Percentiles rank a stretch among this genome's conserved stretches.
These are phyloP conservation scores for Trametes hirsuta DNA, from an alignment of 1,284 basidiomycete genomes.

Conservation along the genomic window DNA sequence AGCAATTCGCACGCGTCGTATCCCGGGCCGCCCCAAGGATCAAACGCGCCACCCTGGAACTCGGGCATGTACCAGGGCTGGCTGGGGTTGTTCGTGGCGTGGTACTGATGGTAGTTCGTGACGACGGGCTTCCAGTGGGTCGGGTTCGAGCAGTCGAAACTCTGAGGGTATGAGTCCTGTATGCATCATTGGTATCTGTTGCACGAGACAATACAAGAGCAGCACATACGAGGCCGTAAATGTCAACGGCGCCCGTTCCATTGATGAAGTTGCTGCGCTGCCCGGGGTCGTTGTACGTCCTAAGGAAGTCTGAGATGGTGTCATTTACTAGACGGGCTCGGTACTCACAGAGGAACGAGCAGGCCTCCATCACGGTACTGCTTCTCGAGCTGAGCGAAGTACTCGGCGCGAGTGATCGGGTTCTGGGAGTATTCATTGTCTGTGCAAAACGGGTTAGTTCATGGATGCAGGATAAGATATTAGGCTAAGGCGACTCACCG, in stretches of 20 bases:
- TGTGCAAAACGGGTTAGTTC: too few relatives aligned
- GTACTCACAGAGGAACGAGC: slow-evolving; percentile 58
- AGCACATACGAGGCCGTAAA: slow-evolving; percentile 48
- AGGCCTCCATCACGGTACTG: slow-evolving; percentile 61
- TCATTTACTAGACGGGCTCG: not conserved
- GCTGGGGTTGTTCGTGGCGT: slow-evolving; percentile 55
- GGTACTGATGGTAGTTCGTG: slow-evolving; percentile 62
- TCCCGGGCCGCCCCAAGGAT: slow-evolving; percentile 74
- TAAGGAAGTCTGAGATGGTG: not conserved
- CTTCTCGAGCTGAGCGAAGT: slow-evolving; percentile 66
- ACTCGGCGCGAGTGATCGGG: slow-evolving; percentile 52
- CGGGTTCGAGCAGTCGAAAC: slow-evolving; percentile 75
- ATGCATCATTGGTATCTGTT: not conserved
- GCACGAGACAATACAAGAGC: not conserved
- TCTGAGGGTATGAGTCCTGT: slow-evolving; percentile 70
- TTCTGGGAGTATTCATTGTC: slow-evolving; percentile 79
- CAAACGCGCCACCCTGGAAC: slow-evolving; percentile 61
- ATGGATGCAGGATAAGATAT: too few relatives aligned
- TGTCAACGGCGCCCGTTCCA: slow-evolving; percentile 60
- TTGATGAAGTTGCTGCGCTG: slow-evolving; percentile 66
- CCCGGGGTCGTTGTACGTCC: slow-evolving; percentile 72
- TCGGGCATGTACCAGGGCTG: slow-evolving; percentile 70
- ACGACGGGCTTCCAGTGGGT: slow-evolving; percentile 58
- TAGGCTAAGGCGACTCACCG: too few relatives aligned
- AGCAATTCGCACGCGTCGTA: slow-evolving; percentile 56